phyloP scores from a whole-genome alignment of 805 yeast species.

The Candida ipomoeae region DNA sequence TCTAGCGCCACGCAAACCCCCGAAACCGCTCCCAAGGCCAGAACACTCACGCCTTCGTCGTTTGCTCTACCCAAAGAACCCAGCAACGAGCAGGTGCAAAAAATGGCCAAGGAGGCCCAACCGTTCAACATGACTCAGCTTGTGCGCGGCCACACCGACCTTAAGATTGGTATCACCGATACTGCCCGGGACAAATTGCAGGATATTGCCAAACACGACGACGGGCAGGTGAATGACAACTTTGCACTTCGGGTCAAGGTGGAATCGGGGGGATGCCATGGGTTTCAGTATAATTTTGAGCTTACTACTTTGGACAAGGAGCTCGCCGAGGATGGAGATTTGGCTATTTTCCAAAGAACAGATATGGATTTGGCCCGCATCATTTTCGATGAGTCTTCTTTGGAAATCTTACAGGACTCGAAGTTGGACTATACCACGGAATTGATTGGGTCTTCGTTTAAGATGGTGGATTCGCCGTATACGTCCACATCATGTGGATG shows the following conservation, averaged over 20 bases:
- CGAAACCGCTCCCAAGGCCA: not conserved
- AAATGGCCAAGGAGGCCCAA: conserved; percentile 15
- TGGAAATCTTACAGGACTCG: conserved; percentile 78
- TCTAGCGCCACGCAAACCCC: too few species aligned
- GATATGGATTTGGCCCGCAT: conserved; percentile 54
- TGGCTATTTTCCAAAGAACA: conserved; percentile 59
- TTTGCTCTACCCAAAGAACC: conserved; percentile 27
- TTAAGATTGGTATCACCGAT: conserved; percentile 44
- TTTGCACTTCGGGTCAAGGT: conserved; percentile 71
- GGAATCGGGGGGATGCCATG: conserved; percentile 98
- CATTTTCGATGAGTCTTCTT: conserved; percentile 73
- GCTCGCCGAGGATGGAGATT: conserved; percentile 25
- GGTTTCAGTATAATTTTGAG: conserved; percentile 82
- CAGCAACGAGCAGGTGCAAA: not conserved
- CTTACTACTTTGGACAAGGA: conserved; percentile 45
- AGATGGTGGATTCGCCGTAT: conserved; percentile 85
- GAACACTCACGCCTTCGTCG: conserved; percentile 26
- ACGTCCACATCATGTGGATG: conserved; percentile 53
- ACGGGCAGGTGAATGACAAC: conserved; percentile 38
- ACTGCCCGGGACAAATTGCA: conserved; percentile 51
- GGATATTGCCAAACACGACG: conserved; percentile 48
- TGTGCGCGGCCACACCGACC: conserved; percentile 32
- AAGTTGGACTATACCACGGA: conserved; percentile 87
- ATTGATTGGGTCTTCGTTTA: conserved; percentile 90
- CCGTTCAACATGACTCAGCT: conserved; percentile 34